Percentiles rank a stretch among this genome's conserved stretches.
Evolutionary conservation across 2,329 filamentous ascomycete genomes (phyloP).

Genomic region (Macrophomina phaseolina): DNA sequence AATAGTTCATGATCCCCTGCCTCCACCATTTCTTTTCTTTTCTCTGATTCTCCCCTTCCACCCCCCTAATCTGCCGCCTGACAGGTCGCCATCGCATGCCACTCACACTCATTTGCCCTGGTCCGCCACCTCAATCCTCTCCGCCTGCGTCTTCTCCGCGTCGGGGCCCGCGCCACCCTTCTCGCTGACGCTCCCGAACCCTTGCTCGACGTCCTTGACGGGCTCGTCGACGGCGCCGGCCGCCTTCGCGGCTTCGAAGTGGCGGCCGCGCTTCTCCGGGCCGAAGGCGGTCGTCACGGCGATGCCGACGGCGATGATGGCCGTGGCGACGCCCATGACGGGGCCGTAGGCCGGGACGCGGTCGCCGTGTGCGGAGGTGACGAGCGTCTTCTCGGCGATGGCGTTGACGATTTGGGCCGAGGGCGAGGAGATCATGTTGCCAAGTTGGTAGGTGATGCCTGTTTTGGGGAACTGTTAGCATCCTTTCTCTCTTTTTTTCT

Average conservation of each 20-base stretch:
- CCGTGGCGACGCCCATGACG: slow-evolving; percentile 76
- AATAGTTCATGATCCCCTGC: too few relatives aligned
- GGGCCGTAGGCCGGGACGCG: slow-evolving; percentile 73
- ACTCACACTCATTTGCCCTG: neutral
- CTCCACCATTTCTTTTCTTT: too few relatives aligned
- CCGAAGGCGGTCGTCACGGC: slow-evolving; percentile 71
- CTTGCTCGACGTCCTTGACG: slow-evolving; percentile 23
- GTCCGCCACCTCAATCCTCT: slow-evolving; percentile 23
- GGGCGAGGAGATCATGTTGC: slow-evolving; percentile 75
- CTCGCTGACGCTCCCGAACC: slow-evolving; percentile 3
- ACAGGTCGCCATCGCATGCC: too few relatives aligned
- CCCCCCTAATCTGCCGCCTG: too few relatives aligned
- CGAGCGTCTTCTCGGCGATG: slow-evolving; percentile 61
- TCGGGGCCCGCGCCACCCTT: neutral
- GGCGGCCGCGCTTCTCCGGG: slow-evolving; percentile 73
- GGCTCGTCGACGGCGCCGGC: slow-evolving; percentile 49
- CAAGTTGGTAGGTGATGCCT: slow-evolving; percentile 73
- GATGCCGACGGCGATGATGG: slow-evolving; percentile 76
- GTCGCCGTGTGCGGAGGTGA: slow-evolving; percentile 62
- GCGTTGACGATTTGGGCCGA: slow-evolving; percentile 80
- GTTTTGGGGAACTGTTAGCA: neutral
- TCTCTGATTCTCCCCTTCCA: too few relatives aligned
- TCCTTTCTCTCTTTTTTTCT: too few relatives aligned
- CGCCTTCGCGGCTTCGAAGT: slow-evolving; percentile 67
- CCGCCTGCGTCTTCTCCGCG: neutral